These are phyloP conservation scores for Fusarium lateritium DNA, from an alignment of 2,329 filamentous ascomycete species.

Conservation along the genomic window DNA sequence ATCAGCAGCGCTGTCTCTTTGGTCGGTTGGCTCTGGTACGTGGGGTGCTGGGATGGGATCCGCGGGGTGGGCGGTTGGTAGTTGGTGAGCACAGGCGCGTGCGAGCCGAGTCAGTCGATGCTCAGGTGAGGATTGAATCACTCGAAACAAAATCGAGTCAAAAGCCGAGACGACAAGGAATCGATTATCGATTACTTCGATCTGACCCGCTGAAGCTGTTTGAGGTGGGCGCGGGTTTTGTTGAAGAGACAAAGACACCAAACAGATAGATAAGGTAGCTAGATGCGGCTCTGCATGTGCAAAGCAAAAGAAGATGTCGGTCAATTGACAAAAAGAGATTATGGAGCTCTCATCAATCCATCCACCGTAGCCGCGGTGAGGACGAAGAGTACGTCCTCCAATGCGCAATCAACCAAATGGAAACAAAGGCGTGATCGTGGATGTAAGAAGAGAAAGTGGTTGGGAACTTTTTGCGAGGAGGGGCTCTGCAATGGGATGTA, in stretches of 20 bases:
- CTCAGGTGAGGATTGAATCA: conserved; percentile 45
- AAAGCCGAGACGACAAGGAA: conserved; percentile 30
- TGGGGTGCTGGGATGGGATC: conserved; percentile 45
- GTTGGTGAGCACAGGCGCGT: conserved; percentile 32
- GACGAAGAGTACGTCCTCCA: conserved; percentile 32
- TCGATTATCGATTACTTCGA: conserved; percentile 14
- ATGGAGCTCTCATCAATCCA: conserved; percentile 38
- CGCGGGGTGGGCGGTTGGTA: conserved; percentile 39
- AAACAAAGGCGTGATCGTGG: conserved; percentile 35
- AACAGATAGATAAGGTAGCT: conserved; percentile 7
- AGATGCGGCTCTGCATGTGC: conserved; percentile 32
- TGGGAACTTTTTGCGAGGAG: conserved; percentile 38
- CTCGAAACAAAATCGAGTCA: conserved; percentile 31
- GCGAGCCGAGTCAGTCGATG: conserved; percentile 46
- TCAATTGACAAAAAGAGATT: conserved; percentile 34
- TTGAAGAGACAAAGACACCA: background rate
- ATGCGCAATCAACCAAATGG: conserved; percentile 28
- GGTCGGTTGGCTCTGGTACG: conserved; percentile 35
- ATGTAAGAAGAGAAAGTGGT: conserved; percentile 40
- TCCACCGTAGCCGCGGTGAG: conserved; percentile 32
- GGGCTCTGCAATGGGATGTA: conserved; percentile 38
- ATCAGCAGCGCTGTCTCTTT: conserved; percentile 39
- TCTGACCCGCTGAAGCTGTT: conserved; percentile 6
- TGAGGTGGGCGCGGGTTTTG: conserved; percentile 5
- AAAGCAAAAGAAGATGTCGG: conserved; percentile 5